Base-by-base conservation (phyloP, 768 basidiomycete species). In the Fibroporia radiculosa region DNA sequence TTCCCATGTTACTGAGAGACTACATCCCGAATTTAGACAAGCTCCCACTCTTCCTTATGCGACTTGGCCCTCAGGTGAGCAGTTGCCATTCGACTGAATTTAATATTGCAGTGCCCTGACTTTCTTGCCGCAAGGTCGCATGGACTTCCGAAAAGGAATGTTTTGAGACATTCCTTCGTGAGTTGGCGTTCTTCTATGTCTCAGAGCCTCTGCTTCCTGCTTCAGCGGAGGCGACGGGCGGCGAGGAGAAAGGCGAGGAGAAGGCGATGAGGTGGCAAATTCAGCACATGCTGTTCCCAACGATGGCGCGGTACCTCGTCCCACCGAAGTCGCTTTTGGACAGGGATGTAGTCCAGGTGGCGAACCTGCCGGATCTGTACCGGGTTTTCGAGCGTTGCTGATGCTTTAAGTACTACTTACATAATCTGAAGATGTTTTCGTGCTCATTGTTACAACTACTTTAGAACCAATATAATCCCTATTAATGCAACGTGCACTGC, bases 301-400 rank as follows among this genome's bases (percentile, higher is more conserved):
- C 84, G 0, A 77, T 92, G 69, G 76, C 88, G 46, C 75, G 78
- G 42, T 86, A 95, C 62, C 66, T 95, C 11, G 61, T 67, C 4
- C 77, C 80, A 35, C 91, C 73, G 6, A 83, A 75, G 59, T 75
- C 74, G 2, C 67, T 84, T 47, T 69, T 84, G 40, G 85, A 82
- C 52, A 59, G 60, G 22, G 87, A 90, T 56, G 80, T 97, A 4
- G 79, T 90, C 2, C 88, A 93, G 63, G 78, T 95, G 16, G 93
- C 96, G 8, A 85, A 78, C 61, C 64, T 98, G 33, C 92, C 92
- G 1, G 91, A 93, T 51, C 67, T 99, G 42, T 99, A 96, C 62
- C 82, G 85, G 50, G 87, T 97, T 0, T 99, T 98, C 56, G 93
- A 98, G 65, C 66, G 93, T 51, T 97, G 93, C 59, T 97, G 28